Percentiles rank a stretch among this genome's conserved stretches.
Conservation (phyloP, 441 rosid genomes). For the Erodium texanum region DNA sequence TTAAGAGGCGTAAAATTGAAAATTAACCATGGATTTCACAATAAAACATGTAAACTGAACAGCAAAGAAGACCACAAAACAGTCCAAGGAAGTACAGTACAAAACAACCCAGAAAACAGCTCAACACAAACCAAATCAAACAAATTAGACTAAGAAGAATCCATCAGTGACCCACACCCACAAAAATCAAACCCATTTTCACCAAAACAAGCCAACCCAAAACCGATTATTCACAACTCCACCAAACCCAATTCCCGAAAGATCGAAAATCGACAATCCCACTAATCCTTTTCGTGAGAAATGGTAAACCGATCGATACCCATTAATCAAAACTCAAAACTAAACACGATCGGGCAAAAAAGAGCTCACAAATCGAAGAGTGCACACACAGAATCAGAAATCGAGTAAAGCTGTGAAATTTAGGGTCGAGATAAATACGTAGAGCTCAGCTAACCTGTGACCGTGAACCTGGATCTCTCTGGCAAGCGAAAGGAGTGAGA, state of each 20-base stretch:
- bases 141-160: background rate
- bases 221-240: background rate
- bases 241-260: background rate
- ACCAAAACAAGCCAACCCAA: background rate
- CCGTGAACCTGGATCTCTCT: background rate
- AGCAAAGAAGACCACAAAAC: background rate
- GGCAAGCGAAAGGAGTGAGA: background rate
- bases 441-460: background rate
- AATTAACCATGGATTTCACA: background rate
- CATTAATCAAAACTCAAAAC: background rate
- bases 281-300: background rate
- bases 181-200: background rate
- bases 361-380: too few species aligned
- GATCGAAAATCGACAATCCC: background rate
- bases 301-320: background rate
- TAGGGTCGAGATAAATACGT: background rate
- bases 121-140: background rate
- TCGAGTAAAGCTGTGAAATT: background rate
- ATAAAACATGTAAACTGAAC: background rate
- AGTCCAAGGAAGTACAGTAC: background rate
- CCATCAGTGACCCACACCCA: background rate
- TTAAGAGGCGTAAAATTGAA: background rate
- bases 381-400: background rate
- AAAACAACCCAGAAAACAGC: constrained; percentile 1
- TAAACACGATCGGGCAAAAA: too few species aligned